Base-by-base conservation (phyloP, 192 early-diverging fungal genomes). In the Gonapodya prolifera region DNA sequence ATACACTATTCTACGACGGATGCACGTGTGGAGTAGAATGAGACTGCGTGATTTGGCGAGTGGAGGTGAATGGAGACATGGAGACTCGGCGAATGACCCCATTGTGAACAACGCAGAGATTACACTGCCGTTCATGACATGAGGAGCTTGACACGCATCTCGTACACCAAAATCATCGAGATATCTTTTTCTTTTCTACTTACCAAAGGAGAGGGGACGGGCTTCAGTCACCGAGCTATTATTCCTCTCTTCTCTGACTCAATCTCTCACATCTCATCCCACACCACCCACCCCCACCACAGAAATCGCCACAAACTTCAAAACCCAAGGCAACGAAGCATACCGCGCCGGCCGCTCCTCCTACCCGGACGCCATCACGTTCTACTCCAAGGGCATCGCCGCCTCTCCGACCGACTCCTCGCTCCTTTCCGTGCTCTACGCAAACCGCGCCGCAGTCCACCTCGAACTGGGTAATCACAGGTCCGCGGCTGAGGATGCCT, bases 311-410 rank as follows among this genome's bases (percentile, higher is more conserved):
- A 84, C 85, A 33, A 98, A 96, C 85, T 95, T 96, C 78, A 98
- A 97, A 84, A 90, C 91, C 70, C 95, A 98, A 84, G 98, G 98
- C 80, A 99, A 99, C 84, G 94, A 94, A 18, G 85, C 87, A 73
- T 98, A 95, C 85, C 87, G 92, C 78, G 86, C 81, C 33, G 91
- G 92, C 16, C 88, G 88, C 76, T 35, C 75, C 1, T 78, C 81
- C 34, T 98, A 89, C 84, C 80, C 86, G 35, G 89, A 95, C 74
- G 98, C 96, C 1, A 86, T 93, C 30, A 78, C 84, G 33, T 96
- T 83, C 83, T 99, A 99, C 85, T 93, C 94, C 32, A 90, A 95
- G 70, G 98, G 90, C 0, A 81, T 99, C 30, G 90, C 78, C 84
- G 70, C 90, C 84, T 75, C 89, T 91, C 90, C 85, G 82, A 88